A percentile compares a stretch with the other conserved stretches of the same genome.
Evolutionary conservation across 768 basidiomycete species (phyloP).

Genomic region (Kwoniella sp.): DNA sequence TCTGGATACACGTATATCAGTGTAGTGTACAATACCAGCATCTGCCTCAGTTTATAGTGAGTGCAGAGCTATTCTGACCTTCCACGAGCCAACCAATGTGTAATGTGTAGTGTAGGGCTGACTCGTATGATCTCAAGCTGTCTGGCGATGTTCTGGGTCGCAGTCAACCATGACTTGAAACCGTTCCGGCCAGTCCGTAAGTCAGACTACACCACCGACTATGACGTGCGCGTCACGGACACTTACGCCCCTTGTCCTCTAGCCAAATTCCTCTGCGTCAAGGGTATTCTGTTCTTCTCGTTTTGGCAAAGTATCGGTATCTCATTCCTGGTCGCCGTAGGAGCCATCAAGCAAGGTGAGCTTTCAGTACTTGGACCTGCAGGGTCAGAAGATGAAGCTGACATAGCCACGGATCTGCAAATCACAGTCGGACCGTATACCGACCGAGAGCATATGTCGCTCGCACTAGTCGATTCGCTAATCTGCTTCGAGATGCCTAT

Average conservation of each 20-base stretch:
- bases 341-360: conserved; percentile 67
- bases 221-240: background rate
- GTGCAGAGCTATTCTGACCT: too few species aligned
- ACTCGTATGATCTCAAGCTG: too few species aligned
- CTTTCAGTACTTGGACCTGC: background rate
- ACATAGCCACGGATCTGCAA: background rate
- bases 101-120: background rate
- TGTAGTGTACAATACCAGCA: conserved; percentile 63
- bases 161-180: conserved; percentile 81
- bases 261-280: conserved; percentile 98
- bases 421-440: conserved; percentile 75
- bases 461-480: conserved; percentile 84
- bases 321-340: conserved; percentile 82
- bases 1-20: conserved; percentile 92
- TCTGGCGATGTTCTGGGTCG: conserved; percentile 95
- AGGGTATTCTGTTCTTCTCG: conserved; percentile 95
- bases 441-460: conserved; percentile 82
- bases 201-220: conserved; percentile 15
- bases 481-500: conserved; percentile 98
- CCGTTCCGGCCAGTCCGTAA: conserved; percentile 65
- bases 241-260: background rate
- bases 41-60: conserved; percentile 62
- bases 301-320: conserved; percentile 94
- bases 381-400: conserved; percentile 3
- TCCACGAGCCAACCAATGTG: background rate